phyloP scores from a whole-genome alignment of 306 rosid species.

The Trifolium repens region DNA sequence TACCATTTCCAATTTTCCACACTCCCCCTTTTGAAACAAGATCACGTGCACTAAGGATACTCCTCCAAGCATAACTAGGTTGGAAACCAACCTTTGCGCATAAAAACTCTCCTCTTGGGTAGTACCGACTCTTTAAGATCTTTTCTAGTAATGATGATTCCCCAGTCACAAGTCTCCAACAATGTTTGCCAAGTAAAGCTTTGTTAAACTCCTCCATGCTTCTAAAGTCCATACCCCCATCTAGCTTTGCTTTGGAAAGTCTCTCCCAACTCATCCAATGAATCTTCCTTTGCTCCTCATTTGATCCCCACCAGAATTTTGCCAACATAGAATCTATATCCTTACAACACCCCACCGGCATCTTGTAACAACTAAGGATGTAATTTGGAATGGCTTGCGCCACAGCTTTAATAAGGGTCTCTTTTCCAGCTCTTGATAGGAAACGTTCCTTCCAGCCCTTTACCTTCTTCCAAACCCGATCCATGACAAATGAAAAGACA shows the following conservation, averaged over 20 bases:
- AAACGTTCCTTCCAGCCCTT: not conserved
- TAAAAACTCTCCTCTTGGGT: not conserved
- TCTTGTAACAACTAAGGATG: not conserved
- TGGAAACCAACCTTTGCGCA: not conserved
- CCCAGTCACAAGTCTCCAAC: not conserved
- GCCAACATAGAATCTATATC: not conserved
- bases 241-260: not conserved
- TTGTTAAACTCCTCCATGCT: not conserved
- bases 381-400: too few relatives aligned
- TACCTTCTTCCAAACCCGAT: not conserved
- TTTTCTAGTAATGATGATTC: not conserved
- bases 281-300: not conserved
- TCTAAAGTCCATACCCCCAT: not conserved
- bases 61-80: not conserved
- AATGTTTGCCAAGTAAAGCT: not conserved
- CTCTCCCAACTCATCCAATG: not conserved
- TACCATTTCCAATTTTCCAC: not conserved
- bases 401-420: not conserved
- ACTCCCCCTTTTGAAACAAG: too few relatives aligned
- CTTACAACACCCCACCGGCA: not conserved
- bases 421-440: not conserved
- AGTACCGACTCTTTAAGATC: not conserved
- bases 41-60: not conserved
- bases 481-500: not conserved
- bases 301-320: not conserved